phyloP scores from a whole-genome alignment of 352 stramenopile genomes.

The Globisporangium splendens region DNA sequence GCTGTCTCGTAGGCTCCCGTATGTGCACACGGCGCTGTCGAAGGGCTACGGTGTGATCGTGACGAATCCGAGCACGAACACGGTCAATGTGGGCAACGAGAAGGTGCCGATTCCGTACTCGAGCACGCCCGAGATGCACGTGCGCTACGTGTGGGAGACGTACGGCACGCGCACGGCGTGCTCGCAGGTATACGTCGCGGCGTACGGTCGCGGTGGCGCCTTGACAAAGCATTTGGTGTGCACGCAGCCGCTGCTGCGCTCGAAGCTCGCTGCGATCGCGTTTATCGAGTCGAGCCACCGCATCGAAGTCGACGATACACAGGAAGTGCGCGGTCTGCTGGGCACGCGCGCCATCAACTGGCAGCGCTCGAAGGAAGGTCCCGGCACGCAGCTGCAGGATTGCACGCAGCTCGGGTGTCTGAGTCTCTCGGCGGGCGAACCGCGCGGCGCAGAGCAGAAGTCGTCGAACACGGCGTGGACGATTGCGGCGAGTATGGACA shows the following conservation, averaged over 20 bases:
- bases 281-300: conserved; percentile 85
- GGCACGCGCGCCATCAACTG: conserved; percentile 79
- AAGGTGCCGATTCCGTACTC: conserved; percentile 78
- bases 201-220: conserved; percentile 66
- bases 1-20: conserved; percentile 40
- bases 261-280: conserved; percentile 66
- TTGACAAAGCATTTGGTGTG: conserved; percentile 76
- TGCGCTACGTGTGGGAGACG: conserved; percentile 81
- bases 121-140: conserved; percentile 72
- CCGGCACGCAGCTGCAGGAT: conserved; percentile 65
- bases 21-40: conserved; percentile 72
- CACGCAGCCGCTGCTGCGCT: conserved; percentile 56
- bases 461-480: conserved; percentile 82
- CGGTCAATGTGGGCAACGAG: conserved; percentile 57
- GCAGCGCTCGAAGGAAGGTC: conserved; percentile 68
- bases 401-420: conserved; percentile 70
- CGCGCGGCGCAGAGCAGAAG: conserved; percentile 56
- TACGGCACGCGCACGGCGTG: conserved; percentile 67
- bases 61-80: conserved; percentile 79
- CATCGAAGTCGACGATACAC: conserved; percentile 56
- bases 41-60: conserved; percentile 83
- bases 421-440: conserved; percentile 73
- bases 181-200: conserved; percentile 76
- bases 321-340: conserved; percentile 61
- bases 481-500: conserved; percentile 79